A percentile compares a stretch with the other conserved stretches of the same genome.
These are phyloP conservation scores for Camelina laxa DNA, from an alignment of 345 rosid genomes.

Conservation along the genomic window DNA sequence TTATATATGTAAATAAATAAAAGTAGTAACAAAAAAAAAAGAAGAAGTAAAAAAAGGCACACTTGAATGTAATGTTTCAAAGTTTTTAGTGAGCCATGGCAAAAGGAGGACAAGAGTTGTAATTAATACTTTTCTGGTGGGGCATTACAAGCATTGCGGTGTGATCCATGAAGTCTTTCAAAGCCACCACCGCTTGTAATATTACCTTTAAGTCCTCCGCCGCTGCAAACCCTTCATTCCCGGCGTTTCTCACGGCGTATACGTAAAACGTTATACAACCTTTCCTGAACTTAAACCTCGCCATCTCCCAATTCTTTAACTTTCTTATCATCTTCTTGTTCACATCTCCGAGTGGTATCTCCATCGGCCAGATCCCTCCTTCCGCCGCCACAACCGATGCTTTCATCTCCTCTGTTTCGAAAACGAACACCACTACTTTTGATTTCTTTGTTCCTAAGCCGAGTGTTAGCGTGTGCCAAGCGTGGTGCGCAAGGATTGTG, in stretches of 20 bases:
- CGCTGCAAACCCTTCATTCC: constrained; percentile 61
- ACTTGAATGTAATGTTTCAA: background rate
- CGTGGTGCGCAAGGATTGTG: constrained; percentile 94
- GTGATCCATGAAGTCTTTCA: constrained; percentile 96
- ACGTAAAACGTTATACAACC: constrained; percentile 97
- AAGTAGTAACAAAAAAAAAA: background rate
- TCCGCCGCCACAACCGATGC: constrained; percentile 50
- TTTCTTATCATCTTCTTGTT: constrained; percentile 84
- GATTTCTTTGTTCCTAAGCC: constrained; percentile 93
- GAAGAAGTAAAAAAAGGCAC: background rate
- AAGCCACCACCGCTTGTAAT: constrained; percentile 81
- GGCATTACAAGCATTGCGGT: constrained; percentile 96
- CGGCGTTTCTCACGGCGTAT: constrained; percentile 72
- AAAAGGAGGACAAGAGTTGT: constrained; percentile 47
- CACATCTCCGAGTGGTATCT: constrained; percentile 86
- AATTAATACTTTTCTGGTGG: constrained; percentile 78
- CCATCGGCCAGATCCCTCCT: constrained; percentile 68
- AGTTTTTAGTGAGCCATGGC: constrained; percentile 76
- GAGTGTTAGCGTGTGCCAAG: constrained; percentile 94
- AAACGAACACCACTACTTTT: constrained; percentile 75
- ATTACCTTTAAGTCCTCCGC: constrained; percentile 82
- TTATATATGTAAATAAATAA: background rate
- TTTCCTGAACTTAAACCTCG: constrained; percentile 91
- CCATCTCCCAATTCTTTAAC: constrained; percentile 73
- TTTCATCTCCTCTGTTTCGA: constrained; percentile 78